Evolutionary conservation across 768 basidiomycete species (phyloP), one percentile per base, ranked within the genome.

Genomic region (Sporobolomyces phaffii): DNA sequence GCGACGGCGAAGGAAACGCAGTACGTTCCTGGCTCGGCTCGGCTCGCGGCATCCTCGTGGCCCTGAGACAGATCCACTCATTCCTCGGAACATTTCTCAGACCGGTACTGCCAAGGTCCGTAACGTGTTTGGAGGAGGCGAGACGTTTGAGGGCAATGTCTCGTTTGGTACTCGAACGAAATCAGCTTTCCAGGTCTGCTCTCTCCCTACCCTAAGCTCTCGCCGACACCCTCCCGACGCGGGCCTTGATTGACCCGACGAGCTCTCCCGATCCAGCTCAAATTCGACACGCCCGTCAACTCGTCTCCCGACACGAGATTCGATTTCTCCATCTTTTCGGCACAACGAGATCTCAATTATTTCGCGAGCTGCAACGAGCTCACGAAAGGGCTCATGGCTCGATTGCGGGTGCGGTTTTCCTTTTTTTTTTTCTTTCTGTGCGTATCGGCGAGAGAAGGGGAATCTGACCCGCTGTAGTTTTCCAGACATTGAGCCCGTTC

Each of bases 1-100:
- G 96, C 5, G 91, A 94, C 65, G 87, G 86, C 54, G 96, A 97
- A 77, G 94, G 90, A 15, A 91, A 80, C 61, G 91, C 91, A n/a
- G 92, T 91, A 75, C 75, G 90, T 83, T 29, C 11, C 3, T 14
- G 10, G 22, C 58, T n/a, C 2, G 15, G 10, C 34, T 45, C n/a
- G n/a, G 38, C 36, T 22, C 43, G 9, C 44, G 58, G 8, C 6
- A 36, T 13, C 8, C 10, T 40, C 31, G 31, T 41, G 13, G 3
- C 17, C 8, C 5, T 20, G n/a, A 28, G 7, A 11, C 58, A 34
- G 48, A 40, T 20, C 57, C 31, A n/a, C n/a, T n/a, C n/a, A n/a
- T n/a, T n/a, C n/a, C 40, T 2, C 13, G 29, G 22, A 60, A 6
- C 36, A 40, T 58, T 13, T 49, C 48, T 0, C 66, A 87, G 91